phyloP scores from a whole-genome alignment of 306 rosid genomes.

The Comarum palustre region DNA sequence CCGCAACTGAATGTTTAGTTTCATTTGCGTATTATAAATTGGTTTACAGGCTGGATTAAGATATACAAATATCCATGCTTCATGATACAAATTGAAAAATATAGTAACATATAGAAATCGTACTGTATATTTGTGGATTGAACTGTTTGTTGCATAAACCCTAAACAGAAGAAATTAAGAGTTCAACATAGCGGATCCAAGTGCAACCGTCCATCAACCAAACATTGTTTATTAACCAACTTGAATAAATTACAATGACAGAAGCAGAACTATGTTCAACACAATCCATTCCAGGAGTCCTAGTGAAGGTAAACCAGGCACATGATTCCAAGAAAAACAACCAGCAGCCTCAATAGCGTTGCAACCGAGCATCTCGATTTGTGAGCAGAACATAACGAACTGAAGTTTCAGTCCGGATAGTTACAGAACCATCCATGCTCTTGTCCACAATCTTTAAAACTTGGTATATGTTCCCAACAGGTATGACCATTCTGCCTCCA shows the following conservation, averaged over 20 bases:
- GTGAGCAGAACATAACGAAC: constrained; percentile 95
- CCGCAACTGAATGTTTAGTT: not conserved
- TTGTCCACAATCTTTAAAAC: constrained; percentile 87
- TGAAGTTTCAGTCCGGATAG: constrained; percentile 55
- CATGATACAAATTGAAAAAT: too few species aligned
- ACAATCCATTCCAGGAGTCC: not conserved
- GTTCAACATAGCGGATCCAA: too few species aligned
- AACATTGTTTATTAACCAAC: not conserved
- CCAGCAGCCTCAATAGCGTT: constrained; percentile 30
- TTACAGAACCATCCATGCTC: constrained; percentile 65
- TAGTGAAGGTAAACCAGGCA: not conserved
- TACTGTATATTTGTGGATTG: not conserved
- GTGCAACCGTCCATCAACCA: not conserved
- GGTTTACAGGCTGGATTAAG: not conserved
- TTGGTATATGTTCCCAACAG: constrained; percentile 79
- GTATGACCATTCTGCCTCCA: constrained; percentile 96
- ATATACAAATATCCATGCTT: not conserved
- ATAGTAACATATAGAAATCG: not conserved
- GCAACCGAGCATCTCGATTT: constrained; percentile 74
- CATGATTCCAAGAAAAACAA: constrained; percentile 10
- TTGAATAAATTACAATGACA: not conserved
- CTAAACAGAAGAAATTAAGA: not conserved
- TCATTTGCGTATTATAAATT: not conserved
- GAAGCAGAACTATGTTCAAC: not conserved
- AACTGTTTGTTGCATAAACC: not conserved